Conservation (phyloP, 108 stramenopile species). For the Nitzschia sp. region DNA sequence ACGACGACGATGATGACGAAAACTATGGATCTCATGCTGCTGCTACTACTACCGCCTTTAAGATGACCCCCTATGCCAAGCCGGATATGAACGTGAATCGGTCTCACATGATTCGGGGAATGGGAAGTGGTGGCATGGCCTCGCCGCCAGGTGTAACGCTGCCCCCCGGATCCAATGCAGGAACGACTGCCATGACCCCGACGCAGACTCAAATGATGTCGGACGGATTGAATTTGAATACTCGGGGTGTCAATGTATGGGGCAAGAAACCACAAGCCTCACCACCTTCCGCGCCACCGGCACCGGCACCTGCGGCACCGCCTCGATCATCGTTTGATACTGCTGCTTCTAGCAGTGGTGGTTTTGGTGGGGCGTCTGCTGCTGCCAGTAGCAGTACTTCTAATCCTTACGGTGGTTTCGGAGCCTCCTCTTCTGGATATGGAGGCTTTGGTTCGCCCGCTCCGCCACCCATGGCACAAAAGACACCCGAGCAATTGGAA, state of each 20-base stretch:
- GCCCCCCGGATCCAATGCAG: constrained; percentile 46
- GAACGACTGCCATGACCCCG: constrained; percentile 17
- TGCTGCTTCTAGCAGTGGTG: background rate
- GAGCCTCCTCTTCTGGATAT: constrained; percentile 46
- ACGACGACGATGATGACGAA: constrained; percentile 87
- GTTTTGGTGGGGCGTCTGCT: background rate
- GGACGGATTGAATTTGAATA: constrained; percentile 57
- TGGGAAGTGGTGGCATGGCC: constrained; percentile 48
- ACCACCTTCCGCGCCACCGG: constrained; percentile 31
- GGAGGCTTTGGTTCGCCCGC: constrained; percentile 46
- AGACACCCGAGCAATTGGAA: constrained; percentile 85
- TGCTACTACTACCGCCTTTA: constrained; percentile 63
- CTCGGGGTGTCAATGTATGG: constrained; percentile 86
- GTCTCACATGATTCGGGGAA: constrained; percentile 46
- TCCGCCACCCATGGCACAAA: constrained; percentile 41
- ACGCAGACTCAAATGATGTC: constrained; percentile 8
- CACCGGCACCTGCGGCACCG: constrained; percentile 21
- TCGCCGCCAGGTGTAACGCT: constrained; percentile 41
- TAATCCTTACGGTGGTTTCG: constrained; percentile 25
- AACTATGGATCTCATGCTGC: constrained; percentile 29
- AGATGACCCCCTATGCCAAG: constrained; percentile 93
- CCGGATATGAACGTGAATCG: constrained; percentile 56
- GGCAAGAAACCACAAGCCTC: constrained; percentile 65
- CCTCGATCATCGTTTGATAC: constrained; percentile 8
- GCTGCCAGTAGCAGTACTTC: background rate